Base-by-base conservation (phyloP, 495 filamentous ascomycete genomes). In the Melanomma pulvis-pyrius region DNA sequence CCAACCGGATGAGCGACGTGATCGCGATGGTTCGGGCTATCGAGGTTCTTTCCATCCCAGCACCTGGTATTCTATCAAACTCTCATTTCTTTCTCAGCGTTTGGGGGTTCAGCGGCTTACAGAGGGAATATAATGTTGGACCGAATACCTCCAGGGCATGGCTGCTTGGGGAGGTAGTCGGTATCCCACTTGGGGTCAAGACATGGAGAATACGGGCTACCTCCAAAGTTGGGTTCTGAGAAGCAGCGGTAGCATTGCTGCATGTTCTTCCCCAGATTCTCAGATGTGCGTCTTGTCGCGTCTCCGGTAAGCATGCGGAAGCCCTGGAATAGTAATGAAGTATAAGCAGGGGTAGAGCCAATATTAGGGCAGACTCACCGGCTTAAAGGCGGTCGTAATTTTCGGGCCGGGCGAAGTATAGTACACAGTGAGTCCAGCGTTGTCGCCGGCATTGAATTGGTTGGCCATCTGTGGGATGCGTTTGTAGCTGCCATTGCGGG, bases 21-120 rank as follows among this genome's bases (percentile, higher is more conserved):
- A 55, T 65, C 57, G 15, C 53, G 61, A 56, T 85, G 83, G 71
- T 84, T 79, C 24, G 78, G 73, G 50, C 76, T 82, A 69, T 84
- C 82, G 6, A 82, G 69, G 69, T 83, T 84, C 70, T 79, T 76
- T 49, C 83, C 83, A 71, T 86, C 83, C 83, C 82, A 85, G 39
- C 66, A 69, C 26, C 66, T 67, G 26, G 21, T 7, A 44, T 25
- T 2, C 9, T n/a, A 41, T 63, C 25, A 63, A 48, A 28, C 28
- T 15, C 49, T 57, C 2, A 7, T 30, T 52, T 49, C 25, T 64
- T 32, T 19, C 6, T 30, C 32, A 46, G 39, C 19, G 7, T 12
- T 24, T 29, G 50, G 1, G 19, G 13, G 57, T 47, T 9, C 19
- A 47, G 5, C 21, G n/a, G 17, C 65, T 54, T 57, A 68, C 66